Base-by-base conservation (phyloP, 768 basidiomycete species). In the Russula brevipes region DNA sequence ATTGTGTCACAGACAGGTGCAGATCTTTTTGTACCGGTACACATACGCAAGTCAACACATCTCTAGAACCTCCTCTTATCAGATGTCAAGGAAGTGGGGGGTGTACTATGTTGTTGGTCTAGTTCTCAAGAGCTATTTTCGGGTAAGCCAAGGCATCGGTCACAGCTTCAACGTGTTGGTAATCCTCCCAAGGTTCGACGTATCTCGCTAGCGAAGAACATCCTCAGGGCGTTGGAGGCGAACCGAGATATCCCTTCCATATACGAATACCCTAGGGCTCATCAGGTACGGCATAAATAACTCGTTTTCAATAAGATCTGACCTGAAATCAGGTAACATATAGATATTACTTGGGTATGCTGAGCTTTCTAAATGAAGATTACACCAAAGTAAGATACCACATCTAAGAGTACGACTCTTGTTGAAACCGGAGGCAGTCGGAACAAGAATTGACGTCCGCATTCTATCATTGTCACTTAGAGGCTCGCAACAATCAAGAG, bases 51-150 rank as follows among this genome's bases (percentile, higher is more conserved):
- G 12, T 36, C 51, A 35, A 31, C 51, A 19, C 66, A 11, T 38
- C n/a, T 33, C 17, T 49, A 88, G 89, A 66, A 82, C 78, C 42
- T 88, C 88, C n/a, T 83, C 86, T 17, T 75, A 85, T 54, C 79
- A 84, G 35, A 82, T 90, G 73, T 88, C 89, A 44, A 78, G 93
- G 69, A 91, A 91, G 77, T 89, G 94, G 93, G 87, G 94, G 0
- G 82, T 94, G 2, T 98, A 98, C 76, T 91, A 94, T 69, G 84
- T 97, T 14, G 94, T 95, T 0, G 89, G 88, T 16, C 78, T 96
- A 54, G 87, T 94, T 59, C 77, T 99, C 73, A 98, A 98, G 74
- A 89, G 86, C 53, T 98, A 98, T 76, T 98, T 98, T 80, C 86
- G 87, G 69, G 95, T 85, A 74, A 73, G 88, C 79, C 35, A 39